These are phyloP conservation scores for Nakataea oryzae DNA, from an alignment of 2,329 filamentous ascomycete genomes.

Conservation along the genomic window DNA sequence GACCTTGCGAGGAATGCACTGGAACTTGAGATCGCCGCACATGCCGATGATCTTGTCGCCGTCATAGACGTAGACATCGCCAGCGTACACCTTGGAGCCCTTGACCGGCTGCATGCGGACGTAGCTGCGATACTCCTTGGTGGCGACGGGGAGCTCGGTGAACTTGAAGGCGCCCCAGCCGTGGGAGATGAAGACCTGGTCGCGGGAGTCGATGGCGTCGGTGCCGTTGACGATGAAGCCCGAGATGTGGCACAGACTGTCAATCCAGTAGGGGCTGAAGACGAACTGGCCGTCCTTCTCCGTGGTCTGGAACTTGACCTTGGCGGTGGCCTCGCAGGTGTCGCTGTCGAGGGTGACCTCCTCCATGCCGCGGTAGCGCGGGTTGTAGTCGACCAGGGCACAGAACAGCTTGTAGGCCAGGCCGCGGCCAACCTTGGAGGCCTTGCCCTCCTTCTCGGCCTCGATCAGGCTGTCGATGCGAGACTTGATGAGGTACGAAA, in stretches of 20 bases:
- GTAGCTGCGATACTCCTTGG: constrained; percentile 43
- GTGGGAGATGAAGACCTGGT: constrained; percentile 48
- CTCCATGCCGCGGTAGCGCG: constrained; percentile 45
- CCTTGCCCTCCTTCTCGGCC: constrained; percentile 53
- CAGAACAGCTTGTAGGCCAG: constrained; percentile 66
- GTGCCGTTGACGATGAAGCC: constrained; percentile 52
- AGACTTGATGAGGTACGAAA: constrained; percentile 57
- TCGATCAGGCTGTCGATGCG: constrained; percentile 47
- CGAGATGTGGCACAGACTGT: constrained; percentile 47
- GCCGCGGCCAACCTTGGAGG: constrained; percentile 63
- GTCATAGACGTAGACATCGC: constrained; percentile 45
- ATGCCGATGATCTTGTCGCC: constrained; percentile 37
- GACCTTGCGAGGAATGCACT: constrained; percentile 54
- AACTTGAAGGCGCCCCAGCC: constrained; percentile 46
- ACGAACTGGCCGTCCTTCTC: constrained; percentile 40
- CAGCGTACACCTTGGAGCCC: constrained; percentile 39
- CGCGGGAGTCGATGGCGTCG: constrained; percentile 41
- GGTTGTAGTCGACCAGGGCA: constrained; percentile 45
- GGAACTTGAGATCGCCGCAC: constrained; percentile 51
- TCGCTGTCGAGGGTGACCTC: constrained; percentile 43
- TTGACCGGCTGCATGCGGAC: constrained; percentile 46
- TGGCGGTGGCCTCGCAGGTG: constrained; percentile 30
- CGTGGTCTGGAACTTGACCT: constrained; percentile 33
- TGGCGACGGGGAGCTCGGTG: constrained; percentile 30
- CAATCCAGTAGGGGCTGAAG: constrained; percentile 48